phyloP scores from a whole-genome alignment of 768 basidiomycete species.

The Mycena alexandri region DNA sequence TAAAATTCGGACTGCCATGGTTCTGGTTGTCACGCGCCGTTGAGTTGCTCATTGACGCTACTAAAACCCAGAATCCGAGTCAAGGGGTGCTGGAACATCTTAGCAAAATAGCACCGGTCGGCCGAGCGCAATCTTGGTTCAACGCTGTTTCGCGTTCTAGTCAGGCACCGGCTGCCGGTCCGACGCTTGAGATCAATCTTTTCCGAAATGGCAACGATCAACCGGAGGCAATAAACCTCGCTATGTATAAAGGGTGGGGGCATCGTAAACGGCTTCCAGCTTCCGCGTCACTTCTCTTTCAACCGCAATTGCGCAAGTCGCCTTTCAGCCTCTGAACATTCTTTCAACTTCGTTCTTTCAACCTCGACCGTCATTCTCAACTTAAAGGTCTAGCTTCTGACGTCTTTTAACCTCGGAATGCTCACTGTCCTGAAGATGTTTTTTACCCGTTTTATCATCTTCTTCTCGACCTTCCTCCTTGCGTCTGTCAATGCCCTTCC shows the following conservation, averaged over 20 bases:
- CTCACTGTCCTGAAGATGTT: slow-evolving; percentile 29
- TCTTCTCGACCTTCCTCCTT: slow-evolving; percentile 30
- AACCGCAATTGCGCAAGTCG: slow-evolving; percentile 35
- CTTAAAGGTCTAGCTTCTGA: slow-evolving; percentile 5
- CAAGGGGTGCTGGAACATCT: no score
- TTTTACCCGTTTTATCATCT: slow-evolving; percentile 32
- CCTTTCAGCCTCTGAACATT: slow-evolving; percentile 35
- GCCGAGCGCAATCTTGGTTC: no score
- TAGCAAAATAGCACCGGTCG: no score
- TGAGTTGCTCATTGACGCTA: no score
- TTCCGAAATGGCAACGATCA: background rate
- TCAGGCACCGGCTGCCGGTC: background rate
- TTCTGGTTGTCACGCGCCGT: no score
- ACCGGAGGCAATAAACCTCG: background rate
- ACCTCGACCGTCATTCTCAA: slow-evolving; percentile 4
- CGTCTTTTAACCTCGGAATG: background rate
- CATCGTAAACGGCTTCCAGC: background rate
- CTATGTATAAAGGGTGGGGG: no score
- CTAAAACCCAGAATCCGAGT: no score
- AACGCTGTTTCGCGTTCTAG: no score
- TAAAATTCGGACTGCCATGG: no score
- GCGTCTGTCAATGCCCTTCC: slow-evolving; percentile 32
- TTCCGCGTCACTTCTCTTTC: slow-evolving; percentile 19
- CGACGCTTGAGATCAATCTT: background rate
- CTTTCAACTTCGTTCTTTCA: slow-evolving; percentile 34